Base-by-base conservation (phyloP, 2,329 filamentous ascomycete species). In the Alternaria arborescens region DNA sequence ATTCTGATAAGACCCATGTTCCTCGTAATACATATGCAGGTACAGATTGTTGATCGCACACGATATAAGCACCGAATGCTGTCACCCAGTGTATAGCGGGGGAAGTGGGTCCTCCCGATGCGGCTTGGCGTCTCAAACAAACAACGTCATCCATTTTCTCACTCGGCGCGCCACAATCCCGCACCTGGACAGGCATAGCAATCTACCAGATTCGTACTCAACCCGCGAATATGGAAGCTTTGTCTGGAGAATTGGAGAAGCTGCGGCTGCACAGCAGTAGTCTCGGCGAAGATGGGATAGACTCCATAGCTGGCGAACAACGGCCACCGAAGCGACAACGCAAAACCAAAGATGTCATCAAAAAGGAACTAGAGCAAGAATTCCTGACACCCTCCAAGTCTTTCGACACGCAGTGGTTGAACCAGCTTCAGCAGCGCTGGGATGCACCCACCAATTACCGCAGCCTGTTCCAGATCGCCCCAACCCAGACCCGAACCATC, bases 401-500 rank as follows among this genome's bases (percentile, higher is more conserved):
- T 3, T 97, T 99, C 81, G 93, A 89, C 34, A 83, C 87, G 5
- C 89, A 91, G 73, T 98, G 95, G 93, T 86, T 99, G 60, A 93
- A 97, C 77, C 87, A 87, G 56, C 81, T 98, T 43, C 95, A 99
- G 80, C 92, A 94, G 84, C 83, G 89, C 76, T 99, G 94, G 95
- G 92, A 97, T 65, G 85, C 88, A 58, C 87, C 92, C 4, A 86
- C 89, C 38, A 90, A 97, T 71, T 91, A 94, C 75, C 87, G 88
- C n/a, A 89, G 93, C 58, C 86, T 98, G 18, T 97, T 97, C 79
- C 88, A 90, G 65, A 86, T 98, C 55, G 93, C 93, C 1, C 92
- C 93, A 4, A 96, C 94, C 0, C 95, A 98, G 80, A 94, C 93
- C 16, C 88, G 95, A 59, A 98, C 94, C n/a, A 90, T 97, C 68